Evolutionary conservation across 306 rosid species (phyloP).

Genomic region (Cicer bijugum): DNA sequence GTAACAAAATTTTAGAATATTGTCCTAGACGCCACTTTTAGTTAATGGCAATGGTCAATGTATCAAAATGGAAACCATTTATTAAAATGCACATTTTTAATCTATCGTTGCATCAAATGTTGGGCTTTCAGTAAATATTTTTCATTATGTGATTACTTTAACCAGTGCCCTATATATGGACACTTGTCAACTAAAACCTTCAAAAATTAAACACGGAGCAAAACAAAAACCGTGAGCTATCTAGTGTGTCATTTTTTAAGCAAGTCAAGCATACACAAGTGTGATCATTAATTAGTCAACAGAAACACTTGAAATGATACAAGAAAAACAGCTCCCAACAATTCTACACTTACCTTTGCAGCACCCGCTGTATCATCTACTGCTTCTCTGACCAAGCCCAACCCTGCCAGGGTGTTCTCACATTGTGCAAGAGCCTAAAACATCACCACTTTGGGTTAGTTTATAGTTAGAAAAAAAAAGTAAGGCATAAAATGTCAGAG

Average conservation of each 20-base stretch:
- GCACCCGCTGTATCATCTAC: slow-evolving; percentile 97
- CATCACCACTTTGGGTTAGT: slow-evolving; percentile 38
- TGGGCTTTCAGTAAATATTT: too few species aligned
- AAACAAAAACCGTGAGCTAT: slow-evolving; percentile 11
- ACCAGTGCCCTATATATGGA: background rate
- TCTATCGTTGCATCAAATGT: too few species aligned
- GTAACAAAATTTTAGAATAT: background rate
- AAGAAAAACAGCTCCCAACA: slow-evolving; percentile 38
- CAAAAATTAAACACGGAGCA: background rate
- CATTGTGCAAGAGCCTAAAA: slow-evolving; percentile 99
- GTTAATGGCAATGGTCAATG: background rate
- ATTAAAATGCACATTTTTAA: too few species aligned
- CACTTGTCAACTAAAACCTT: background rate
- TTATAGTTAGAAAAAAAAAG: slow-evolving; percentile 21
- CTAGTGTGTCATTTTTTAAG: background rate
- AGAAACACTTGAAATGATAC: slow-evolving; percentile 30
- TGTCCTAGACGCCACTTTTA: background rate
- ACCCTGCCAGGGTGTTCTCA: slow-evolving; percentile 77
- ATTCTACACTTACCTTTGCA: slow-evolving; percentile 70
- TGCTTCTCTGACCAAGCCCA: slow-evolving; percentile 89
- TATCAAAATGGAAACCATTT: background rate
- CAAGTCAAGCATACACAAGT: background rate
- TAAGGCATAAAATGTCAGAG: slow-evolving; percentile 29
- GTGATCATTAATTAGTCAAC: slow-evolving; percentile 24
- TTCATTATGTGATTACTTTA: background rate